Conservation (phyloP, 129 eudicot species). For the Helianthus tuberosus region DNA sequence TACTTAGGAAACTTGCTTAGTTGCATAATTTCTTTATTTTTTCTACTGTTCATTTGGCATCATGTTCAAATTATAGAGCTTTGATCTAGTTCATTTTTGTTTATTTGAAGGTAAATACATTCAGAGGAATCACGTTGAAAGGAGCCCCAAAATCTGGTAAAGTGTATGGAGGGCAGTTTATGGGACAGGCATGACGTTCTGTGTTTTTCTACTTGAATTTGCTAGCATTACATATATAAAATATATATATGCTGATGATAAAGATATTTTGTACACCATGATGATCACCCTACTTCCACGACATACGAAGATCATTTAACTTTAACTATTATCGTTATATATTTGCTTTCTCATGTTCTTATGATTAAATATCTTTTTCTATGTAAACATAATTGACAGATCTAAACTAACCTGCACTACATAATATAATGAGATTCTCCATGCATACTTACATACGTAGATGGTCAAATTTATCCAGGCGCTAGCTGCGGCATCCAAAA, state of each 20-base stretch:
- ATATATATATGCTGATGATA: not conserved
- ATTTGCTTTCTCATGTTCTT: too few relatives aligned
- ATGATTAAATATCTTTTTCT: too few relatives aligned
- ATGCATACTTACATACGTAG: too few relatives aligned
- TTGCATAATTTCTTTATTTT: conserved; percentile 8
- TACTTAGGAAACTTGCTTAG: not conserved
- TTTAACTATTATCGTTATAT: too few relatives aligned
- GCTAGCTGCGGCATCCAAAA: conserved; percentile 91
- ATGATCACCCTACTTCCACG: too few relatives aligned
- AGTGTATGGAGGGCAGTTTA: conserved; percentile 94
- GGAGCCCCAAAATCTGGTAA: conserved; percentile 77
- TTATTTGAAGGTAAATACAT: conserved; percentile 66
- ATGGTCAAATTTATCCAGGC: conserved; percentile 54
- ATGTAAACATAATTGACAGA: too few relatives aligned
- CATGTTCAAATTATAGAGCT: not conserved
- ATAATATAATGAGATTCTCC: too few relatives aligned
- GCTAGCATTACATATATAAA: not conserved
- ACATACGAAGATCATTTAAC: too few relatives aligned
- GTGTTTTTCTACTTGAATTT: conserved; percentile 7
- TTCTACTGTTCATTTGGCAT: not conserved
- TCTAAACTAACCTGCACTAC: too few relatives aligned
- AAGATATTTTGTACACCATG: not conserved
- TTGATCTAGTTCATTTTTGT: conserved; percentile 19
- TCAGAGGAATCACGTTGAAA: conserved; percentile 78
- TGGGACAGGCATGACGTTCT: conserved; percentile 75